phyloP scores from a whole-genome alignment of 306 rosid species.

The Abrus precatorius region DNA sequence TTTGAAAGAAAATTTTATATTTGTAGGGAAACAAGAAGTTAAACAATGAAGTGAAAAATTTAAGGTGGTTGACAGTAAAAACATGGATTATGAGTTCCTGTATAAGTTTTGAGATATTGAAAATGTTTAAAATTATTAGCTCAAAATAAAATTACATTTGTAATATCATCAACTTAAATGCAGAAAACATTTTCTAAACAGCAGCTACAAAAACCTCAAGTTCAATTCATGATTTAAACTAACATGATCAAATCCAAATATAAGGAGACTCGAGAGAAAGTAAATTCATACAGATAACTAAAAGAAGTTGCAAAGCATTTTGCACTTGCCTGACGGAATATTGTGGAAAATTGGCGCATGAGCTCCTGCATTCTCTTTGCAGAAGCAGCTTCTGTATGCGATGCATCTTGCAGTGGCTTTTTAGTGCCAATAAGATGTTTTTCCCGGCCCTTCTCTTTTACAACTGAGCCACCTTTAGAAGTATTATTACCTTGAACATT shows the following conservation, averaged over 20 bases:
- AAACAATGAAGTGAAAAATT: background rate
- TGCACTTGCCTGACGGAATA: constrained; percentile 73
- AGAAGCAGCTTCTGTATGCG: constrained; percentile 68
- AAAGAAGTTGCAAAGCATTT: background rate
- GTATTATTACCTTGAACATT: constrained; percentile 51
- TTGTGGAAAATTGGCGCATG: constrained; percentile 78
- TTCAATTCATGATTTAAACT: background rate
- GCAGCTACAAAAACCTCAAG: background rate
- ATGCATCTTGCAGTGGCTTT: constrained; percentile 68
- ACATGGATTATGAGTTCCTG: constrained; percentile 3
- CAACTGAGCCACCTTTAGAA: constrained; percentile 60
- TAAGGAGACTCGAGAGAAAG: constrained; percentile 14
- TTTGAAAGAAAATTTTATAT: background rate
- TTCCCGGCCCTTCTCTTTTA: constrained; percentile 68
- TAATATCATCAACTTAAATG: constrained; percentile 7
- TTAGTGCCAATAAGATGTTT: constrained; percentile 59
- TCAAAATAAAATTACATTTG: constrained; percentile 12
- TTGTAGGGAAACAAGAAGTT: background rate
- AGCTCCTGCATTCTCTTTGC: constrained; percentile 89
- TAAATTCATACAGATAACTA: constrained; percentile 25
- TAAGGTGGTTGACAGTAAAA: background rate
- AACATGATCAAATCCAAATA: background rate
- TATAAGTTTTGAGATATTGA: background rate
- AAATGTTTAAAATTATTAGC: constrained; percentile 6
- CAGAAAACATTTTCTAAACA: constrained; percentile 13